phyloP scores from a whole-genome alignment of 2,329 filamentous ascomycete species.

The Chaetomium globosum region DNA sequence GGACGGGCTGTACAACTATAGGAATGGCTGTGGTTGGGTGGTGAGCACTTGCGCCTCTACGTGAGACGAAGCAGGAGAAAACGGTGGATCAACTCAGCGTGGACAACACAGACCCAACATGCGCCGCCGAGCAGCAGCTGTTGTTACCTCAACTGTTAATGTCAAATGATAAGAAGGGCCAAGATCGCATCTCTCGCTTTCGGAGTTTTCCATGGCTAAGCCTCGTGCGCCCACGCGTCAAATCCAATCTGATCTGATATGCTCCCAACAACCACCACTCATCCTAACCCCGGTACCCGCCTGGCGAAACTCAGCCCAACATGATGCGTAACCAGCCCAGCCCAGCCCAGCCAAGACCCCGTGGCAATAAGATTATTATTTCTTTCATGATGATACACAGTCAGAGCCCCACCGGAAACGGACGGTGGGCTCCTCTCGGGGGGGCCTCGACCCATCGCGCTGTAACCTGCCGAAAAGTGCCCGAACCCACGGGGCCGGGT shows the following conservation, averaged over 20 bases:
- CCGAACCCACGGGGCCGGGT: constrained; percentile 24
- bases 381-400: neutral
- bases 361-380: neutral
- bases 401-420: constrained; percentile 18
- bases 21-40: neutral
- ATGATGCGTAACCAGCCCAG: neutral
- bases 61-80: neutral
- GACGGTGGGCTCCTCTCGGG: neutral
- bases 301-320: constrained; percentile 1
- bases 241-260: neutral
- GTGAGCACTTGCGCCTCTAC: neutral
- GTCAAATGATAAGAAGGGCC: neutral
- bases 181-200: constrained; percentile 2
- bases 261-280: neutral
- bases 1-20: constrained; percentile 16
- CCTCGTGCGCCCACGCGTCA: neutral
- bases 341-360: neutral
- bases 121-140: neutral
- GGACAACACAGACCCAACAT: constrained; percentile 2
- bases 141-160: constrained; percentile 1
- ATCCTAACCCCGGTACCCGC: neutral
- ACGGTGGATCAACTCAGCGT: neutral
- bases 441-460: neutral
- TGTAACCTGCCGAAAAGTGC: constrained; percentile 23
- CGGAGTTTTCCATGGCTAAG: neutral